These are phyloP conservation scores for Hyphopichia khmerensis DNA, from an alignment of 1,139 yeast species.

Conservation along the genomic window DNA sequence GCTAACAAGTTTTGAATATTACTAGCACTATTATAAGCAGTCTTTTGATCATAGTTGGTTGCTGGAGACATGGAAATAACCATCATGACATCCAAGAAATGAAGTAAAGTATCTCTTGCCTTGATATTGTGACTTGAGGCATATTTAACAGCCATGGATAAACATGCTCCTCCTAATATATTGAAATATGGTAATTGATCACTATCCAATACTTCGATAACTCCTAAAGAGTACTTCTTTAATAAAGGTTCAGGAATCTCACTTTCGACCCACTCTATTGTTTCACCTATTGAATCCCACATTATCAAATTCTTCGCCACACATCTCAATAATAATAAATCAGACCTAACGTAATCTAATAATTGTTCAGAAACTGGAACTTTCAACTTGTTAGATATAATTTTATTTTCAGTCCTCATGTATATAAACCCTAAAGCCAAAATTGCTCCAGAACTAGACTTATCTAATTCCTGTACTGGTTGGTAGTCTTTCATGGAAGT, in stretches of 20 bases:
- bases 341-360: constrained; percentile 79
- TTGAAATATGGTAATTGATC: constrained; percentile 66
- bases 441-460: constrained; percentile 79
- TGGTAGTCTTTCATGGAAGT: constrained; percentile 68
- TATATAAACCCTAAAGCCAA: constrained; percentile 75
- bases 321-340: constrained; percentile 66
- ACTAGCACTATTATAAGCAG: constrained; percentile 57
- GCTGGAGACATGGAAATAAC: constrained; percentile 50
- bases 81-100: constrained; percentile 61
- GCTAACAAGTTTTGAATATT: constrained; percentile 61
- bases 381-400: constrained; percentile 62
- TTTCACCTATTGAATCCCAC: constrained; percentile 67
- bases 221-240: constrained; percentile 22
- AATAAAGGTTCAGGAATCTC: constrained; percentile 52
- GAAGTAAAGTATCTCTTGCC: constrained; percentile 61
- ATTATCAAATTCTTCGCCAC: constrained; percentile 68
- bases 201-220: constrained; percentile 44
- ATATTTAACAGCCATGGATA: constrained; percentile 72
- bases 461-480: constrained; percentile 62
- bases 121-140: constrained; percentile 65
- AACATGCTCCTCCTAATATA: constrained; percentile 71
- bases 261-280: constrained; percentile 58
- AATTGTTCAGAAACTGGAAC: constrained; percentile 63
- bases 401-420: constrained; percentile 60
- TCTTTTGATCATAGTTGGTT: constrained; percentile 55